These are phyloP conservation scores for Aleurites moluccanus DNA, from an alignment of 441 rosid genomes.

Conservation along the genomic window DNA sequence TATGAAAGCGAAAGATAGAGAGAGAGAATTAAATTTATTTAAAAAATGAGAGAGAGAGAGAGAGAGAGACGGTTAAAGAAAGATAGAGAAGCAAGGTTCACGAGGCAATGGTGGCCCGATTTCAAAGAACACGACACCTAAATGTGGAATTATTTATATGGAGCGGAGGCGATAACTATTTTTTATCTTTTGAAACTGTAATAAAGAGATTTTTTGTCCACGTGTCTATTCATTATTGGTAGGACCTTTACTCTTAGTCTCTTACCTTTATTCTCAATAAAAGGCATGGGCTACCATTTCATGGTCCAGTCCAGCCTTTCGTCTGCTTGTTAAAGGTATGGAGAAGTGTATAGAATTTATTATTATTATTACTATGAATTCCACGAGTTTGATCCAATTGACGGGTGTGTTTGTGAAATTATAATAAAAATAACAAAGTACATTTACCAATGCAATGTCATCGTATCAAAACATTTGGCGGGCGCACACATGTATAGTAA, in stretches of 20 bases:
- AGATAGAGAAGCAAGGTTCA: constrained; percentile 15
- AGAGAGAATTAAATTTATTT: constrained; percentile 3
- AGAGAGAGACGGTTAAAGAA: constrained; percentile 18
- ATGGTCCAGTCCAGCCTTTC: not conserved
- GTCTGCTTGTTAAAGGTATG: too few species aligned
- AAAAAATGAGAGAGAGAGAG: not conserved
- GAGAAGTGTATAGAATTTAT: not conserved
- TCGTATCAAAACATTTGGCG: not conserved
- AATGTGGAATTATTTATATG: constrained; percentile 1
- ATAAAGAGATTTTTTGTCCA: not conserved
- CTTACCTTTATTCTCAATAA: too few species aligned
- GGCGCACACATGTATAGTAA: too few species aligned
- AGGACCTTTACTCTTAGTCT: not conserved
- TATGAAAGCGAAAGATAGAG: constrained; percentile 17
- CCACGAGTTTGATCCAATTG: too few species aligned
- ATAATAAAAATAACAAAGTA: not conserved
- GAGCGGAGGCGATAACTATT: not conserved
- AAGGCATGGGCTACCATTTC: constrained; percentile 3
- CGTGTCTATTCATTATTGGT: not conserved
- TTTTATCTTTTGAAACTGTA: not conserved
- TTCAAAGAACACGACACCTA: constrained; percentile 25
- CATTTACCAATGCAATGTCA: not conserved
- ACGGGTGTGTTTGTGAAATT: too few species aligned
- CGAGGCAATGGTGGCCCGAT: constrained; percentile 26
- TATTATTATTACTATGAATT: too few species aligned